These are phyloP conservation scores for Dentipellis sp. DNA, from an alignment of 768 basidiomycete species.

Conservation along the genomic window DNA sequence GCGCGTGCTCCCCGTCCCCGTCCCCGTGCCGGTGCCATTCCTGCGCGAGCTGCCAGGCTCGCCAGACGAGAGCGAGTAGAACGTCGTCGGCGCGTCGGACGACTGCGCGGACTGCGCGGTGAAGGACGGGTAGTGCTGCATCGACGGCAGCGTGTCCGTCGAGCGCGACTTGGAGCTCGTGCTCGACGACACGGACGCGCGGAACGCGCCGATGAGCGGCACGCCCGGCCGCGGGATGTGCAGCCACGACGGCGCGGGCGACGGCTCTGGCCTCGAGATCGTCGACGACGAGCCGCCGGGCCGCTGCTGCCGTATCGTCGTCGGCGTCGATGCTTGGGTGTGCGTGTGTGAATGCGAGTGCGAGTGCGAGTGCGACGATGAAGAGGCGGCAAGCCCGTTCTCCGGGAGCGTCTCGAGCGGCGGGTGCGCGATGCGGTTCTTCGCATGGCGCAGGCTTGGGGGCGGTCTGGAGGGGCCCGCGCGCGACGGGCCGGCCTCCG, in stretches of 20 bases:
- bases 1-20: not conserved
- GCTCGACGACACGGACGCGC: slow-evolving; percentile 8
- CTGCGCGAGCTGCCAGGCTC: not conserved
- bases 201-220: slow-evolving; percentile 14
- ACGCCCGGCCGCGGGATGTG: slow-evolving; percentile 6
- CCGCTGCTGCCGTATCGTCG: too few relatives aligned
- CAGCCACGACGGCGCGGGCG: slow-evolving; percentile 7
- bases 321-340: not conserved
- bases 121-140: slow-evolving; percentile 14
- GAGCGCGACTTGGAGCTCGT: not conserved
- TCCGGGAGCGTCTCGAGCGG: slow-evolving; percentile 13
- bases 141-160: slow-evolving; percentile 9
- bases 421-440: slow-evolving; percentile 6
- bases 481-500: not conserved
- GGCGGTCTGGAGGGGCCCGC: slow-evolving; percentile 3
- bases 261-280: not conserved
- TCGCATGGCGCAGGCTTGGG: slow-evolving; percentile 8
- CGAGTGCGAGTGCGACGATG: not conserved
- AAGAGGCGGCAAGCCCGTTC: not conserved
- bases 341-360: not conserved
- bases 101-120: not conserved
- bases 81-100: slow-evolving; percentile 6
- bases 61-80: slow-evolving; percentile 5
- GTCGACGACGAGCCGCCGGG: too few relatives aligned
- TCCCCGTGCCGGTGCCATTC: not conserved